Percentiles rank a stretch among this genome's conserved stretches.
Evolutionary conservation across 352 stramenopile genomes (phyloP).

Genomic region (Phytophthora pistaciae): DNA sequence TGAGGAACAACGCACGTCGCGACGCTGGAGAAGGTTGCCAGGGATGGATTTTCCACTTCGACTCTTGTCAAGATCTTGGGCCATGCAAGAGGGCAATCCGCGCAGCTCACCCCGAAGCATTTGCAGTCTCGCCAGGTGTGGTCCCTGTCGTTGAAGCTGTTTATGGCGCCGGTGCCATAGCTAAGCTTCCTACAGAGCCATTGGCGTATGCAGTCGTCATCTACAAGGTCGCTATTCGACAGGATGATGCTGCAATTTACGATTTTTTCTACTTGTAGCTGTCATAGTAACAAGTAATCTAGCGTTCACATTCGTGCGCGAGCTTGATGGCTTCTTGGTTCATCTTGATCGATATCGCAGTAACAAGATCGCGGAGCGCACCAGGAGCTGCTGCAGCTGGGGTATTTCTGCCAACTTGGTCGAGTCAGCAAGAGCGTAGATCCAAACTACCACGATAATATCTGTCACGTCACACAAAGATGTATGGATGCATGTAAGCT

Average conservation of each 20-base stretch:
- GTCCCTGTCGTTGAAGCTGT: not conserved
- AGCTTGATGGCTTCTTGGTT: too few species aligned
- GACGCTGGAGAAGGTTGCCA: conserved; percentile 1
- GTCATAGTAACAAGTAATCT: not conserved
- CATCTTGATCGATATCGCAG: too few species aligned
- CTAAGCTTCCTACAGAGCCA: not conserved
- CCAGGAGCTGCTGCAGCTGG: too few species aligned
- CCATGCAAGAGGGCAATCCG: conserved; percentile 5
- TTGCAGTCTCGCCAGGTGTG: not conserved
- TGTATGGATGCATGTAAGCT: too few species aligned
- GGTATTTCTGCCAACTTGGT: too few species aligned
- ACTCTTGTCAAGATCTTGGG: conserved; percentile 2
- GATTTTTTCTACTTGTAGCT: conserved; percentile 5
- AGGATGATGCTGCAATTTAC: not conserved
- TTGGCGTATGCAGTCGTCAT: not conserved
- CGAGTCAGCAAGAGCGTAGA: too few species aligned
- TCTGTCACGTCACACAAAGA: too few species aligned
- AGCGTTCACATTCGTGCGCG: too few species aligned
- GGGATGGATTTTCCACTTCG: conserved; percentile 15
- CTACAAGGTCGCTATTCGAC: conserved; percentile 4
- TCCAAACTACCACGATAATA: too few species aligned
- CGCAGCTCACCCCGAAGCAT: not conserved
- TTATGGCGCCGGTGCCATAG: not conserved
- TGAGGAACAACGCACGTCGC: conserved; percentile 2
- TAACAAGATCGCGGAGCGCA: too few species aligned